Conservation (phyloP, 2,329 filamentous ascomycete genomes). For the Pseudogymnoascus sp. region DNA sequence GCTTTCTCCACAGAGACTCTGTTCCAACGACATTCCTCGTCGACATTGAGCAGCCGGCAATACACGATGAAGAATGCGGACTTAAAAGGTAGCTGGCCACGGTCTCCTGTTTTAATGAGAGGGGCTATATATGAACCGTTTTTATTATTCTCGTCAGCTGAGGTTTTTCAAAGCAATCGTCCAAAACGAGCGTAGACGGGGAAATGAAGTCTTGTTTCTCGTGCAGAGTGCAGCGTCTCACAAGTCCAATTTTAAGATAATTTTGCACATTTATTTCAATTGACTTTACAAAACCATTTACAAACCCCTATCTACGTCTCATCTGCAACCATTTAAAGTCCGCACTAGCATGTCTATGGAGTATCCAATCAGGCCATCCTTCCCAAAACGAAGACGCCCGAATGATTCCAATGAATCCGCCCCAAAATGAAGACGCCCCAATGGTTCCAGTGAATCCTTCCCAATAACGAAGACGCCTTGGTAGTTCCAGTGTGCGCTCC, state of each 20-base stretch:
- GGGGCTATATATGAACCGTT: background rate
- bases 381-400: background rate
- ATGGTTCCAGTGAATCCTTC: background rate
- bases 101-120: background rate
- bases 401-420: slow-evolving; percentile 2
- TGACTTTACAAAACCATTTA: background rate
- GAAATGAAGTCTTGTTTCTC: background rate
- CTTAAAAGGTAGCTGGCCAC: background rate
- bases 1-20: background rate
- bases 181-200: background rate
- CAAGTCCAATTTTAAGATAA: background rate
- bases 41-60: background rate
- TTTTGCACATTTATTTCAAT: background rate
- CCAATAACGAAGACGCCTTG: background rate
- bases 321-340: background rate
- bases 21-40: background rate
- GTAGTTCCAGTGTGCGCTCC: background rate
- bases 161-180: background rate
- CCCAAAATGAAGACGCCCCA: background rate
- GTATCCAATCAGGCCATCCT: background rate
- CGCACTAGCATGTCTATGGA: background rate
- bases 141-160: background rate
- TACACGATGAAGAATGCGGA: background rate
- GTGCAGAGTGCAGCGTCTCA: slow-evolving; percentile 5
- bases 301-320: background rate